These are phyloP conservation scores for Ceratocystis smalleyi DNA, from an alignment of 2,329 filamentous ascomycete genomes.

Conservation along the genomic window DNA sequence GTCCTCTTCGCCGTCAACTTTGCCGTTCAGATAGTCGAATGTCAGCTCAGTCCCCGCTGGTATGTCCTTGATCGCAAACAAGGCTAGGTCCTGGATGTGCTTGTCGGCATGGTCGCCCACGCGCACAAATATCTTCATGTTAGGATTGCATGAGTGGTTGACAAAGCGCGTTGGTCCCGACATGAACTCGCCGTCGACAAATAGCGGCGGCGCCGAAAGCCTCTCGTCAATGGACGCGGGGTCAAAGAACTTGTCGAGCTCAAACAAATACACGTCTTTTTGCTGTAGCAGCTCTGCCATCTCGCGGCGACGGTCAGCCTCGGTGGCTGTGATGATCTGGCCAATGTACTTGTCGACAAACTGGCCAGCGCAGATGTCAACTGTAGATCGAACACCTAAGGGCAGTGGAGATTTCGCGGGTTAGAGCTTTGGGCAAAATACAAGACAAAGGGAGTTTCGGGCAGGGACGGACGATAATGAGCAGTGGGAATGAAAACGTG, in stretches of 20 bases:
- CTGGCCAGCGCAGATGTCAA: conserved; percentile 52
- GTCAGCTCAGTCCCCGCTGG: conserved; percentile 52
- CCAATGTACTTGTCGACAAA: conserved; percentile 71
- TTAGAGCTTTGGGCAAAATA: background rate
- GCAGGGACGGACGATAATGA: background rate
- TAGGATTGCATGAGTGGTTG: conserved; percentile 69
- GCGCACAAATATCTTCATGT: conserved; percentile 63
- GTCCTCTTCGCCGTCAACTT: conserved; percentile 34
- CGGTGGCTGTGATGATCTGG: conserved; percentile 46
- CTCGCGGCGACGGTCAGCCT: conserved; percentile 50
- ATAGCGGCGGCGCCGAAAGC: conserved; percentile 39
- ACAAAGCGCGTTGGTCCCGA: conserved; percentile 68
- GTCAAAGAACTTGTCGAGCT: conserved; percentile 63
- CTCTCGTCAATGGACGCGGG: conserved; percentile 39
- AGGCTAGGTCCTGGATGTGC: conserved; percentile 57
- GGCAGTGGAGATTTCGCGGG: background rate
- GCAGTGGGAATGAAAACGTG: background rate
- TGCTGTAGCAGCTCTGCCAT: conserved; percentile 38
- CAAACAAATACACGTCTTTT: conserved; percentile 70
- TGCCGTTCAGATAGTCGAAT: conserved; percentile 63
- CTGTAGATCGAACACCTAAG: conserved; percentile 47
- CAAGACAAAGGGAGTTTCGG: background rate
- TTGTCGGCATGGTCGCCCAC: conserved; percentile 63
- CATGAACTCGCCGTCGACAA: conserved; percentile 58
- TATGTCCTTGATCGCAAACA: conserved; percentile 58